Evolutionary conservation across 805 yeast species (phyloP).

Genomic region (Metschnikowia peoriensis): DNA sequence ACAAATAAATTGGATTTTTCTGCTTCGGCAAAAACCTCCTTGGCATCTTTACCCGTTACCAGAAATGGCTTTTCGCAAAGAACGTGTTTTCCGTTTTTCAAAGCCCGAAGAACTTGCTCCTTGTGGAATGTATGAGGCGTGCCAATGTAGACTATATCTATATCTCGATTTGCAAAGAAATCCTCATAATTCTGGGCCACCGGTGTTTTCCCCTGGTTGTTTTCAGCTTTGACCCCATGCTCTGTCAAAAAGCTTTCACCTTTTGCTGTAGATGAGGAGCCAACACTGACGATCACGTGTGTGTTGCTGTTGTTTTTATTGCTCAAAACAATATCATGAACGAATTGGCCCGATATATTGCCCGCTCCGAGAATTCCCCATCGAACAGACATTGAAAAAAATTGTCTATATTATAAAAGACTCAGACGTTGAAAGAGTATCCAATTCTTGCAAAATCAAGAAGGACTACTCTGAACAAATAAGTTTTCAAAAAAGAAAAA

Average conservation of each 20-base stretch:
- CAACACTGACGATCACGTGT: conserved; percentile 40
- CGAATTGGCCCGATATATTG: conserved; percentile 46
- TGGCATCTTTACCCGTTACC: conserved; percentile 45
- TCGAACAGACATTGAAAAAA: conserved; percentile 17
- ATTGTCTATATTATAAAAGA: neutral
- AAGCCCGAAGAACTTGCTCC: conserved; percentile 42
- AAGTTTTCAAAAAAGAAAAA: too few relatives aligned
- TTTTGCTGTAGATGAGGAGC: conserved; percentile 34
- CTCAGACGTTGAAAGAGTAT: too few relatives aligned
- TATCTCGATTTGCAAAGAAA: conserved; percentile 39
- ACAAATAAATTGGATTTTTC: conserved; percentile 41
- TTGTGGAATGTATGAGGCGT: conserved; percentile 54
- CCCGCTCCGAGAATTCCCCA: conserved; percentile 56
- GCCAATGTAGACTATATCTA: conserved; percentile 53
- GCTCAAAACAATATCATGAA: conserved; percentile 34
- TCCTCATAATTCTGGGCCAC: conserved; percentile 39
- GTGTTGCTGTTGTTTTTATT: conserved; percentile 20
- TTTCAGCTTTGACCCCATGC: conserved; percentile 15
- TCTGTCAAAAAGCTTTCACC: conserved; percentile 33
- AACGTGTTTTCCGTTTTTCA: conserved; percentile 48
- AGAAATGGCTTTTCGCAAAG: conserved; percentile 57
- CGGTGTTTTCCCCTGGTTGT: conserved; percentile 27
- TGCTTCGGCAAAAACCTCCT: conserved; percentile 43
- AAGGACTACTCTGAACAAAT: too few relatives aligned
- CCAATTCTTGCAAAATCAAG: too few relatives aligned